Evolutionary conservation across 345 rosid genomes (phyloP).

Genomic region (Kernera saxatilis): DNA sequence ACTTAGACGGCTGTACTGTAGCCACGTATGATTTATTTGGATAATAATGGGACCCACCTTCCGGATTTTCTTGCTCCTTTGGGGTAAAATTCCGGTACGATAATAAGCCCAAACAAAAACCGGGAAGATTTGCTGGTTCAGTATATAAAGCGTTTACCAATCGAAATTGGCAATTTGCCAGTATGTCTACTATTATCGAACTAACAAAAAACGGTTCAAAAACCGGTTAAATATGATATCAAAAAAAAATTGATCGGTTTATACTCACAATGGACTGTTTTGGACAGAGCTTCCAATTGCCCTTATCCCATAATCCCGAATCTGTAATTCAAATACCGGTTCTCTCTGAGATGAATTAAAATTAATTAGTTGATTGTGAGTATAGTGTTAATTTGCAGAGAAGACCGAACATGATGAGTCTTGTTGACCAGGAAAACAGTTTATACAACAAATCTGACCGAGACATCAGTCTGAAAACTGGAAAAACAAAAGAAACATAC

Average conservation of each 20-base stretch:
- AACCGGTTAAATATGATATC: neutral
- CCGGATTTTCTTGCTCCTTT: slow-evolving; percentile 1
- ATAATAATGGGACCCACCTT: slow-evolving; percentile 25
- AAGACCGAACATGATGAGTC: neutral
- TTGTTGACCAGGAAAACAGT: neutral
- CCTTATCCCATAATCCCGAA: neutral
- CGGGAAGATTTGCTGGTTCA: neutral
- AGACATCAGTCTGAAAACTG: neutral
- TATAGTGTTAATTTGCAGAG: neutral
- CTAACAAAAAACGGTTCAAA: neutral
- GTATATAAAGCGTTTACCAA: neutral
- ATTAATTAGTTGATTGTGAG: no score
- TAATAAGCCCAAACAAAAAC: no score
- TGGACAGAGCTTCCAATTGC: neutral
- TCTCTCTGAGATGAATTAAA: neutral
- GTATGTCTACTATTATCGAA: neutral
- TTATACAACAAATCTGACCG: neutral
- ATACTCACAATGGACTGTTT: neutral
- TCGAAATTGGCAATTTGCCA: neutral
- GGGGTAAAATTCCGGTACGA: neutral
- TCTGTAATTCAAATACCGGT: neutral
- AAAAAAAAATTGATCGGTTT: neutral
- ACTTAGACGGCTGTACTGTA: slow-evolving; percentile 2
- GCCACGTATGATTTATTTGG: slow-evolving; percentile 22
- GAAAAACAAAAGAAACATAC: neutral